These are phyloP conservation scores for Exophiala calicioides DNA, from an alignment of 2,329 filamentous ascomycete species.

Conservation along the genomic window DNA sequence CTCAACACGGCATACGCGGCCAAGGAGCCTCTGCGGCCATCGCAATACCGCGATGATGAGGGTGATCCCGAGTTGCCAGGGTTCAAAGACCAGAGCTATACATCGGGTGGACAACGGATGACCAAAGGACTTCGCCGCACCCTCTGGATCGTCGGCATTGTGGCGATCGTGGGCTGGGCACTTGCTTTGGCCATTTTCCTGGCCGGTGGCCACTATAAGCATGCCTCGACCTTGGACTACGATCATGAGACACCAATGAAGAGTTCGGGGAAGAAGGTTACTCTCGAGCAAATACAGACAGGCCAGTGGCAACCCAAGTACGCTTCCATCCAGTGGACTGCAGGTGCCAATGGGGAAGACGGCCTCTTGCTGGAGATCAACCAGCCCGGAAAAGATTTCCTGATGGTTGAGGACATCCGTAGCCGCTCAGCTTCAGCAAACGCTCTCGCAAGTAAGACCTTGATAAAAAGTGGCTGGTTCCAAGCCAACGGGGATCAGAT, in stretches of 20 bases:
- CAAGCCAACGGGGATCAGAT: constrained; percentile 58
- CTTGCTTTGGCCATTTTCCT: constrained; percentile 48
- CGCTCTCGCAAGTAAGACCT: constrained; percentile 59
- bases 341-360: constrained; percentile 59
- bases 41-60: constrained; percentile 31
- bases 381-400: constrained; percentile 66
- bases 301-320: constrained; percentile 41
- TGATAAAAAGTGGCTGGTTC: constrained; percentile 73
- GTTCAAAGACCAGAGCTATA: constrained; percentile 21
- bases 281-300: constrained; percentile 43
- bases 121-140: constrained; percentile 38
- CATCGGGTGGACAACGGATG: constrained; percentile 20
- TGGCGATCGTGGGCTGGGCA: constrained; percentile 49
- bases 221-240: constrained; percentile 33
- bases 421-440: constrained; percentile 47
- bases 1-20: constrained; percentile 25
- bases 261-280: constrained; percentile 44
- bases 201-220: constrained; percentile 37
- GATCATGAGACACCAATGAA: constrained; percentile 37
- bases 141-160: constrained; percentile 43
- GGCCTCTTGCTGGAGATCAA: constrained; percentile 76
- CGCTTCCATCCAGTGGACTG: constrained; percentile 50
- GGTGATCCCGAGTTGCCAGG: constrained; percentile 34
- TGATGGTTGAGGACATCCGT: constrained; percentile 85
- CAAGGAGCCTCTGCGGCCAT: constrained; percentile 15